Base-by-base conservation (phyloP, 192 early-diverging fungal species). In the Backusella luteola region DNA sequence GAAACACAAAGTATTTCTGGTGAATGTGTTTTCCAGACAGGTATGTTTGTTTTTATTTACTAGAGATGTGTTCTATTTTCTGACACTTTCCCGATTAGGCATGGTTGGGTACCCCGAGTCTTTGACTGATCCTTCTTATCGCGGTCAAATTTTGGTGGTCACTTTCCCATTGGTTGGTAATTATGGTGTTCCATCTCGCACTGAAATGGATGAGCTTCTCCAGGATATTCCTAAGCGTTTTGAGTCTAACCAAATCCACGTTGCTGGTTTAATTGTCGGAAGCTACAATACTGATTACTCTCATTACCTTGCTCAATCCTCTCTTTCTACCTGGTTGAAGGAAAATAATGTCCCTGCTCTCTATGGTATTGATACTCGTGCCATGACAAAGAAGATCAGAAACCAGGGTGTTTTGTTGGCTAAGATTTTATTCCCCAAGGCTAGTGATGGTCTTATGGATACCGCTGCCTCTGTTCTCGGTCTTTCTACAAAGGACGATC, bases 41-140 rank as follows among this genome's bases (percentile, higher is more conserved):
- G 97, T 96, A 83, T 66, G 44, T 36, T 68, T 36, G 14, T 36
- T 68, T 68, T 68, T 68, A 68, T 68, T 68, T 68, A 68, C 67
- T 68, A 68, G 35, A 15, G 68, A 69, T 38, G 35, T 41, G 68
- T 39, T 69, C 21, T 69, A 21, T 69, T 69, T 69, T 69, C 36
- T 69, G n/a, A 21, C 36, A 38, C 52, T 70, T 52, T 49, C 36
- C 36, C 46, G 66, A 34, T 49, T 74, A 93, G 92, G 93, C 26
- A 98, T 98, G 96, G 95, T 97, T 67, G 97, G 96, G 67, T 99
- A 98, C 81, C 96, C 97, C 32, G 96, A 99, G 84, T 97, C 97
- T 41, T 87, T 97, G 80, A 98, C 96, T 3, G 96, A 99, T 87
- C 97, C 97, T 29, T 98, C 96, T 52, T 99, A 99, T 86, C 89